Evolutionary conservation across 139 green algal genomes (phyloP), one percentile per base, ranked within the genome.

Genomic region (Marvania coccoides): DNA sequence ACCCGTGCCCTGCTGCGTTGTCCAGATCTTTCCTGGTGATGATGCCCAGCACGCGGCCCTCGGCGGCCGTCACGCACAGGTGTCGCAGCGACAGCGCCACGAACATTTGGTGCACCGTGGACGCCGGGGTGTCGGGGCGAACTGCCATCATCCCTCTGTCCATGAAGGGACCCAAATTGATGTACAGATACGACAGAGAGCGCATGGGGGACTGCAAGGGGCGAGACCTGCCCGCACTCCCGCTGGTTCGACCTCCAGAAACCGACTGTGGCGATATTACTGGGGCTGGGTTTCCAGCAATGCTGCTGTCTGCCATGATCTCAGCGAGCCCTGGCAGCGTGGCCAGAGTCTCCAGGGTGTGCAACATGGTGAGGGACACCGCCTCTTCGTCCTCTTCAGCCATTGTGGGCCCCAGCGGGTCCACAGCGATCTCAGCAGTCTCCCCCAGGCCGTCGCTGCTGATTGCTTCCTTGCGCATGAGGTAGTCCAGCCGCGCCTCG

Each of bases 21-120:
- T 89, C 83, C 38, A 98, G 75, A 67, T 98, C 92, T 77, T 96
- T 95, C 45, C 92, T 80, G 8, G 92, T 98, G 76, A 96, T 93
- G 60, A 98, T 90, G 64, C 92, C 92, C 40, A 87, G 53, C 40
- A 95, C 80, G 47, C 71, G 65, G 62, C 87, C 83, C 19, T 74
- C 68, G 3, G 51, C 65, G 47, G 95, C 84, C 37, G 93, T 79
- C 19, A 97, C 91, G n/a, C 77, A 78, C 66, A 98, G 80, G 71
- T 98, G 93, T 2, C 93, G 85, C 73, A 97, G 82, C 0, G 85
- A 88, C 53, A 98, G 79, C 13, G 71, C 53, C 13, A 90, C 60
- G 76, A 98, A 98, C 12, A 92, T 67, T 59, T 80, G 58, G 72
- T 90, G 78, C 39, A 70, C 63, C 0, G 61, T 46, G 30, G 45